Evolutionary conservation across 169 alveolate genomes (phyloP), one percentile per base, ranked within the genome.

Genomic region (Cryptosporidium ubiquitum): DNA sequence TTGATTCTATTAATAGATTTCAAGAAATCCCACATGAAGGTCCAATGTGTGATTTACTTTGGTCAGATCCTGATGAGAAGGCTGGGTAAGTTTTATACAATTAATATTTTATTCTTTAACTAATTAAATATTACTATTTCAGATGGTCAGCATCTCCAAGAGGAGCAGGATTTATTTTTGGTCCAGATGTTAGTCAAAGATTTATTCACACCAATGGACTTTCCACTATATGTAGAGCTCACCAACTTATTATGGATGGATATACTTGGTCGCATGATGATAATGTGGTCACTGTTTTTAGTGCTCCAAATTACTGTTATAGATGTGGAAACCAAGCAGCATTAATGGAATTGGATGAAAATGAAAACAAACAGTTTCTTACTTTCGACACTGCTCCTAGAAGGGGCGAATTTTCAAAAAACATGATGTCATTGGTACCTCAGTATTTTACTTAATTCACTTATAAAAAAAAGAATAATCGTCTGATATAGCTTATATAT

Each of bases 111-210:
- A 49, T 5, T 69, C 6, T 1, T 58, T 20, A 5, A 26, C 18
- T 47, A 35, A 69, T 61, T 66, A 10, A 57, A 69, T 14, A 40
- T 26, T 70, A 55, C 86, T 42, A 66, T 23, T 39, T 61, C 33
- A 75, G 99, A 40, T 97, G 99, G 99, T 96, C 97, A 20, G 91
- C 95, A 39, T 93, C 97, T 58, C 99, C 99, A 10, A 93, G 99
- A 74, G 99, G 99, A 7, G 99, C 99, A 1, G 99, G 99, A 31
- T 98, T 95, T 91, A 94, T 97, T 75, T 98, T 98, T 85, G 99
- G 99, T 33, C 97, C 95, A 55, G 99, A 98, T 93, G 95, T 97
- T n/a, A 35, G 96, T 94, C 73, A 93, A 74, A 92, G 96, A 84
- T 98, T 98, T 92, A 94, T 95, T 71, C 97, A 96, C 49, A 84